Evolutionary conservation across 2,329 filamentous ascomycete species (phyloP).

Genomic region (Xylaria sp.): DNA sequence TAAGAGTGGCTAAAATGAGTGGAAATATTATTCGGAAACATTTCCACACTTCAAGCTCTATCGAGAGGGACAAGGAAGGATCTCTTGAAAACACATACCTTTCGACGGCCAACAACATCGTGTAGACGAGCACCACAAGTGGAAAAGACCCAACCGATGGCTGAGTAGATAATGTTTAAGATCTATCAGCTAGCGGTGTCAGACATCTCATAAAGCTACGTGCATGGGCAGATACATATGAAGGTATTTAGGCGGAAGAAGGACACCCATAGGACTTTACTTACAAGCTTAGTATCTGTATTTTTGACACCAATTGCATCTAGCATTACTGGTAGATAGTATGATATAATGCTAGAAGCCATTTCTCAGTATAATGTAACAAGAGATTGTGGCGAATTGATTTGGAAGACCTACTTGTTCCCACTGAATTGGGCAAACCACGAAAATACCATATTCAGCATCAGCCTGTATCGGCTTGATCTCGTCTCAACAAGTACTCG

Average conservation of each 20-base stretch:
- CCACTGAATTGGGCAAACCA: conserved; percentile 56
- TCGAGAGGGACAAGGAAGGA: background rate
- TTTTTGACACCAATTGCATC: conserved; percentile 53
- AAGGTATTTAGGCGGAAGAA: background rate
- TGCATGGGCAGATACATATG: background rate
- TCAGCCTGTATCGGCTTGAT: conserved; percentile 51
- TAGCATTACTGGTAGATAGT: conserved; percentile 54
- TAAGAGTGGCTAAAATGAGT: no score
- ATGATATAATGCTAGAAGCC: conserved; percentile 48
- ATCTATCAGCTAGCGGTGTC: conserved; percentile 28
- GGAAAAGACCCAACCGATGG: conserved; percentile 52
- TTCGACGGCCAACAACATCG: conserved; percentile 53
- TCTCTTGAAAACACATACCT: conserved; percentile 29
- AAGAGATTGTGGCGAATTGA: no score
- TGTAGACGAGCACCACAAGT: conserved; percentile 52
- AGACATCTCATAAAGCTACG: background rate
- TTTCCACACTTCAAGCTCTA: background rate
- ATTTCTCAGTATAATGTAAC: conserved; percentile 12
- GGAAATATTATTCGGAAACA: background rate
- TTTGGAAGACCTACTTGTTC: conserved; percentile 46
- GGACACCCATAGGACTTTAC: background rate
- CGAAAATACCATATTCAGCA: conserved; percentile 54
- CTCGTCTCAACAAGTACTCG: conserved; percentile 50
- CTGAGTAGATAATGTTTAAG: conserved; percentile 53
- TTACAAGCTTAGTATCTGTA: conserved; percentile 51